Conservation (phyloP, 345 rosid genomes). For the Gossypium rotundifolium region DNA sequence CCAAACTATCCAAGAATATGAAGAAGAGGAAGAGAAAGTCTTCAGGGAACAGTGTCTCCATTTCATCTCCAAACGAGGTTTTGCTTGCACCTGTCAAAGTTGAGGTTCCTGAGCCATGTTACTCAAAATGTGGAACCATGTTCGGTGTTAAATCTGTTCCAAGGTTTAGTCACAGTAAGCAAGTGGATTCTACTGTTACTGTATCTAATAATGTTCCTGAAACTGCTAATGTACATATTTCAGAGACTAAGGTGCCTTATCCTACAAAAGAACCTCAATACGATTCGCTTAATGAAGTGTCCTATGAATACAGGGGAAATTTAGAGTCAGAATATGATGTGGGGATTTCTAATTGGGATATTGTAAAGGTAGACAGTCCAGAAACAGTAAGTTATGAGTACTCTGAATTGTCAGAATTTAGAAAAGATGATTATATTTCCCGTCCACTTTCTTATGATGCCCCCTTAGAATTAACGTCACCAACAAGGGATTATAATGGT, state of each 20-base stretch:
- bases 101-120: conserved; percentile 33
- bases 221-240: conserved; percentile 9
- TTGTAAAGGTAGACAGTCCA: conserved; percentile 20
- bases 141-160: conserved; percentile 13
- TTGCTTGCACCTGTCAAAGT: conserved; percentile 27
- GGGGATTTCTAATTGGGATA: conserved; percentile 26
- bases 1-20: conserved; percentile 34
- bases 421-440: conserved; percentile 8
- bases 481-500: conserved; percentile 10
- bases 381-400: conserved; percentile 10
- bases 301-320: conserved; percentile 16
- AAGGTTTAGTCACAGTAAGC: conserved; percentile 15
- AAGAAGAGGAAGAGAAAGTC: conserved; percentile 33
- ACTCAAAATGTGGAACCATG: conserved; percentile 27
- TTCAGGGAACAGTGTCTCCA: conserved; percentile 14
- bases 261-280: conserved; percentile 18
- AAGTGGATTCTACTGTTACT: conserved; percentile 13
- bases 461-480: conserved; percentile 9
- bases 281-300: conserved; percentile 19
- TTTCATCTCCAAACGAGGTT: conserved; percentile 18
- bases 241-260: conserved; percentile 13
- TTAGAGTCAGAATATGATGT: conserved; percentile 7
- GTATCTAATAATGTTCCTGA: conserved; percentile 17
- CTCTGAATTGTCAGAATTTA: conserved; percentile 15
- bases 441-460: conserved; percentile 5